These are phyloP conservation scores for Pseudozyma sp. DNA, from an alignment of 1,284 basidiomycete species.

Conservation along the genomic window DNA sequence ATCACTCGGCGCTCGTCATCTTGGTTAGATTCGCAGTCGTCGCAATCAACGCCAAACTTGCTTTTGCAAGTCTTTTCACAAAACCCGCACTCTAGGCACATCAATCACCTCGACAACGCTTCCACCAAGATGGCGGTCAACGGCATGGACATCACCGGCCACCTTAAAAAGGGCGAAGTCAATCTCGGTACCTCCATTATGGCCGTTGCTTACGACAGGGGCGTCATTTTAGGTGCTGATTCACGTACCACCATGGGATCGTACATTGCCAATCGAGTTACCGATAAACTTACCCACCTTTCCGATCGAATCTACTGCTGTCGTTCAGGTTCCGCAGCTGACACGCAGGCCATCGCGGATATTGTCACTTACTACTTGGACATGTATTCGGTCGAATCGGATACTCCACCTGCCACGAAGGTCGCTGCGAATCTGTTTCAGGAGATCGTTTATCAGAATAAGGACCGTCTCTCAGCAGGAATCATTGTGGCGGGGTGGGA, in stretches of 20 bases:
- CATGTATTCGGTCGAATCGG: slow-evolving; percentile 81
- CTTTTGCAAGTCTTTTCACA: background rate
- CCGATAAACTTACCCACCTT: slow-evolving; percentile 96
- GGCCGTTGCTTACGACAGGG: slow-evolving; percentile 95
- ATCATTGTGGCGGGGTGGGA: slow-evolving; percentile 99
- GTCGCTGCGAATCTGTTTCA: slow-evolving; percentile 88
- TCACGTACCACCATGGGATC: slow-evolving; percentile 95
- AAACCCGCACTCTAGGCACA: background rate
- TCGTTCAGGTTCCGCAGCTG: slow-evolving; percentile 96
- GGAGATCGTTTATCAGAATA: slow-evolving; percentile 92
- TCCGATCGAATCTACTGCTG: slow-evolving; percentile 99
- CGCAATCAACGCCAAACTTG: background rate
- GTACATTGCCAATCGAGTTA: slow-evolving; percentile 98
- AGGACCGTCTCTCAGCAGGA: slow-evolving; percentile 83
- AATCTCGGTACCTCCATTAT: slow-evolving; percentile 87
- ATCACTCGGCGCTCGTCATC: background rate
- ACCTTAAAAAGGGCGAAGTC: slow-evolving; percentile 68
- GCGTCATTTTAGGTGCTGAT: slow-evolving; percentile 96
- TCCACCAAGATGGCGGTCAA: slow-evolving; percentile 40
- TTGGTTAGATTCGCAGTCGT: background rate
- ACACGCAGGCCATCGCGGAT: slow-evolving; percentile 95
- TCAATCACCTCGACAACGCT: background rate
- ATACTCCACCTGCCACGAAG: slow-evolving; percentile 82
- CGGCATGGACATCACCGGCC: slow-evolving; percentile 51
- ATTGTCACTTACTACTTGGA: slow-evolving; percentile 88